Percentiles rank a stretch among this genome's conserved stretches.
phyloP scores from a whole-genome alignment of 768 basidiomycete genomes.

The Mycena capillaripes region DNA sequence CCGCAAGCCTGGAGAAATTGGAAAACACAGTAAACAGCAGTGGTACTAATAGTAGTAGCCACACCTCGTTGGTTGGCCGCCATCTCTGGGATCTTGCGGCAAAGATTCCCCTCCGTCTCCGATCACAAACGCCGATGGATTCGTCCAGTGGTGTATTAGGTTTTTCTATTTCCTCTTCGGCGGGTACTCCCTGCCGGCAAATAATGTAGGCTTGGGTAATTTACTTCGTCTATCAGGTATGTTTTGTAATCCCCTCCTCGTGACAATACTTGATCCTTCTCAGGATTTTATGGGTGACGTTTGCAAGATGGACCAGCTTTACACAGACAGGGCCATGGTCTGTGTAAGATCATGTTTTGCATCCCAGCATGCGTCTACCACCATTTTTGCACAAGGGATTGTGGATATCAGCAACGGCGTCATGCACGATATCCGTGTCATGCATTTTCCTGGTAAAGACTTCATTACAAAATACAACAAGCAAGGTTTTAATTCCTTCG shows the following conservation, averaged over 20 bases:
- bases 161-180: too few relatives aligned
- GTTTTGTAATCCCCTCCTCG: neutral
- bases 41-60: neutral
- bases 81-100: slow-evolving; percentile 39
- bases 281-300: slow-evolving; percentile 33
- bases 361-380: neutral
- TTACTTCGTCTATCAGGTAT: slow-evolving; percentile 33
- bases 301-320: slow-evolving; percentile 15
- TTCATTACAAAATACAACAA: slow-evolving; percentile 30
- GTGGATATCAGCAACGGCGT: slow-evolving; percentile 34
- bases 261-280: neutral
- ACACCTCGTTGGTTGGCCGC: neutral
- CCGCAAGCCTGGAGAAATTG: neutral
- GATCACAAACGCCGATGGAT: slow-evolving; percentile 3
- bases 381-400: slow-evolving; percentile 17
- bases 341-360: slow-evolving; percentile 16
- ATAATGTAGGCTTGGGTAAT: slow-evolving; percentile 39
- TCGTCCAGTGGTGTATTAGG: too few relatives aligned
- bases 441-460: slow-evolving; percentile 28
- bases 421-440: slow-evolving; percentile 35
- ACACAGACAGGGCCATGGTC: slow-evolving; percentile 6
- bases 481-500: slow-evolving; percentile 36
- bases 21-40: neutral
- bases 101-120: slow-evolving; percentile 18
- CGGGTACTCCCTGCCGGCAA: neutral